Evolutionary conservation across 169 alveolate species (phyloP), one percentile per base, ranked within the genome.

Genomic region (Plasmodium cynomolgi): DNA sequence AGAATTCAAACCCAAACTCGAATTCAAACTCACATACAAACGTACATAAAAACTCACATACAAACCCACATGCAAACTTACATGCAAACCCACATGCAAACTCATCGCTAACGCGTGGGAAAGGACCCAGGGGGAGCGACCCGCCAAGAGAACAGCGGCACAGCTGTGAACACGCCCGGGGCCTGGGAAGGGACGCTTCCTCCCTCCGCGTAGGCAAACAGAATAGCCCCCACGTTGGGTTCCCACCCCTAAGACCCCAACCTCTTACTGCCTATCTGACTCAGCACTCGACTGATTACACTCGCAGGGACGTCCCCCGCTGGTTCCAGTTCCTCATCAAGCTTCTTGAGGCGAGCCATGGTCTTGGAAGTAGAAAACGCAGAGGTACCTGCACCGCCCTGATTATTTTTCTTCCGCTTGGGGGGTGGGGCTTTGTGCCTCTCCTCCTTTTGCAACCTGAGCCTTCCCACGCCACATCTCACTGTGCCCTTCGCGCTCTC

Each of bases 211-310:
- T 15, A 50, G 62, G 23, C 62, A 15, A 15, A 15, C 23, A 15
- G 1, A 15, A n/a, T 44, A 11, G 23, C 23, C 7, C 23, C 62
- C 23, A 13, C 20, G 2, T 15, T 13, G 1, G 1, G 1, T 44
- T 50, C 15, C 23, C 62, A 50, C 8, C 20, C 29, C 54, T 91
- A 91, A 0, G 75, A 37, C 3, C 95, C 95, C 23, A 91, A 3
- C 26, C 58, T 80, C 68, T 91, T 91, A 44, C 56, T 80, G 3
- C 95, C 95, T 81, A 91, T 91, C 56, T 91, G 95, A 50, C 82
- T 80, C 13, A 88, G 29, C 47, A 88, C 94, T 2, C 73, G 56
- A 26, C 71, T 44, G 6, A 88, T 68, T 23, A 88, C 68, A 15
- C 37, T 31, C 6, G 6, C 37, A 23, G 94, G 73, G 75, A 58